Base-by-base conservation (phyloP, 225 moss, liverwort and hornwort genomes). In the Ulota crispa region DNA sequence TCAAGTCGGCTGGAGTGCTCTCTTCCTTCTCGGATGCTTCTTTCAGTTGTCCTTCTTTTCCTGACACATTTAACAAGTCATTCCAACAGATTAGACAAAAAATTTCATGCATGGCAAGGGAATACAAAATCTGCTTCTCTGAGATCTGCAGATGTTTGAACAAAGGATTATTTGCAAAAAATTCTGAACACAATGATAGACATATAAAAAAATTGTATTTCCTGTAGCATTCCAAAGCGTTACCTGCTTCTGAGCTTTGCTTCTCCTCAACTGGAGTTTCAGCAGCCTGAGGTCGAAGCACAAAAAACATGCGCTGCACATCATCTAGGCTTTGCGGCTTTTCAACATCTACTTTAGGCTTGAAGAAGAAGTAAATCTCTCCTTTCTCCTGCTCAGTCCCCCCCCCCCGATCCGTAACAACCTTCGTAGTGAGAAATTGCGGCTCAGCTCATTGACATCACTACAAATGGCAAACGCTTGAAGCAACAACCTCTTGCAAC, bases 281-380 rank as follows among this genome's bases (percentile, higher is more conserved):
- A 26, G 88, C 92, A 74, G 86, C 86, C 75, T 89, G 85, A 11
- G 92, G 89, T 80, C 92, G 88, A 78, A 94, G 87, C 7, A 92
- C 94, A 30, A 94, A 27, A 59, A 43, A 83, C 86, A 87, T 79
- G 75, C 91, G 94, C 77, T 92, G 92, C 63, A 94, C 75, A 64
- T 92, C 94, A 69, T 89, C 94, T 3, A 30, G 70, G 52, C 82
- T 81, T 36, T 88, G 91, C 59, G 89, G 88, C 43, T 86, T 72
- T 21, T 92, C 89, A 79, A 84, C 81, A 11, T 84, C 87, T 11
- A 94, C 91, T 86, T 92, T 92, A 24, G 92, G 92, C 56, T 89
- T 88, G 85, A 83, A 94, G 79, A 92, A 91, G 82, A 94, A 94
- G 81, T 92, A 94, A 26, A 94, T 91, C 28, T 94, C 91, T 45